Evolutionary conservation across 2,329 filamentous ascomycete genomes (phyloP).

Genomic region (Sarocladium brachiariae): DNA sequence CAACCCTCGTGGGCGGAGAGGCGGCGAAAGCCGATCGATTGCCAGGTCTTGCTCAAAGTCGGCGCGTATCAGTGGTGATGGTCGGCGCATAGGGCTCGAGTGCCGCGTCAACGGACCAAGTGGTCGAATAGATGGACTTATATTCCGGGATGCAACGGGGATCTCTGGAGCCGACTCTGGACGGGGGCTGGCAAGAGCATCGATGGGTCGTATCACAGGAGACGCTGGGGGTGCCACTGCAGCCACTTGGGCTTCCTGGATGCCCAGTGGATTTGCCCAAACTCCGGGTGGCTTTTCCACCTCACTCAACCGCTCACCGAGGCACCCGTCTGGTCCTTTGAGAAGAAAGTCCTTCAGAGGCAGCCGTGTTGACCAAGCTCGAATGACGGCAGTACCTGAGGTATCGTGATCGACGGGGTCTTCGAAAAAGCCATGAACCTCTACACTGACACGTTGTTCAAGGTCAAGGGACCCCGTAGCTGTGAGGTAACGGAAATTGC

Average conservation of each 20-base stretch:
- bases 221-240: conserved; percentile 21
- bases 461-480: conserved; percentile 41
- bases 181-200: conserved; percentile 14
- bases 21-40: conserved; percentile 30
- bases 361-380: conserved; percentile 45
- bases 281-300: conserved; percentile 13
- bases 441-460: conserved; percentile 47
- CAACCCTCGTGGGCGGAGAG: conserved; percentile 22
- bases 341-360: conserved; percentile 47
- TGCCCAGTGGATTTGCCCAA: conserved; percentile 19
- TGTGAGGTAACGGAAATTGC: conserved; percentile 17
- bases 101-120: conserved; percentile 22
- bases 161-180: conserved; percentile 23
- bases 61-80: conserved; percentile 27
- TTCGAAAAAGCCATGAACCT: conserved; percentile 53
- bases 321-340: conserved; percentile 48
- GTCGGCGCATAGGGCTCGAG: conserved; percentile 22
- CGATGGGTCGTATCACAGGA: conserved; percentile 24
- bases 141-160: not conserved
- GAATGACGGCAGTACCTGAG: conserved; percentile 23
- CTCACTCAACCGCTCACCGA: conserved; percentile 44
- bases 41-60: conserved; percentile 32
- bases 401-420: conserved; percentile 31
- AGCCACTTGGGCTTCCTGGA: conserved; percentile 16
- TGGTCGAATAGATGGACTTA: conserved; percentile 16